Percentiles rank a stretch among this genome's conserved stretches.
Conservation (phyloP, 2,329 filamentous ascomycete species). For the Trichophyton rubrum region DNA sequence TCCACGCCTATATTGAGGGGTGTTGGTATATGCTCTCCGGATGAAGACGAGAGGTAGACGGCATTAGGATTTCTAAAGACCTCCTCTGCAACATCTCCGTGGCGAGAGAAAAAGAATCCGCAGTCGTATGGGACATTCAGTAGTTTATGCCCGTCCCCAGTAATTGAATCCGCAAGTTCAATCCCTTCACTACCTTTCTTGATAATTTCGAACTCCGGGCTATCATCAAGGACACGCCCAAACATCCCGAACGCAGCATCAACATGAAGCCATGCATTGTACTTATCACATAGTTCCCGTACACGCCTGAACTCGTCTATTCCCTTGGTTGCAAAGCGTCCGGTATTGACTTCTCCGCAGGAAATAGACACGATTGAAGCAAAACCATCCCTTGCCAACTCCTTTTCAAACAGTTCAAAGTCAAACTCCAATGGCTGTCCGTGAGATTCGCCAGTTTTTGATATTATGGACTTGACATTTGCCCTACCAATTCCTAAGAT, state of each 20-base stretch:
- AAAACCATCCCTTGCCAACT: constrained; percentile 41
- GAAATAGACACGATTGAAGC: constrained; percentile 72
- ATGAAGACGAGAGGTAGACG: constrained; percentile 52
- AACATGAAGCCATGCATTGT: constrained; percentile 76
- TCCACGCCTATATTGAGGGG: constrained; percentile 80
- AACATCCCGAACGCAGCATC: constrained; percentile 88
- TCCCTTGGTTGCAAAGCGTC: constrained; percentile 56
- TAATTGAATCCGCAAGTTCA: constrained; percentile 75
- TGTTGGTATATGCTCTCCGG: constrained; percentile 48
- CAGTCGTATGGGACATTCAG: constrained; percentile 91
- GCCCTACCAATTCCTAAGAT: constrained; percentile 64
- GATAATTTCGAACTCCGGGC: constrained; percentile 43
- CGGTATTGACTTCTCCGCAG: constrained; percentile 82
- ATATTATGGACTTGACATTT: constrained; percentile 50
- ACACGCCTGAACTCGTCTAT: constrained; percentile 48
- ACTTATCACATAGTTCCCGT: constrained; percentile 56
- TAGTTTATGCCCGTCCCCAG: constrained; percentile 80
- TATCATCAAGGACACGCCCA: constrained; percentile 50
- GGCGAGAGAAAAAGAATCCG: constrained; percentile 72
- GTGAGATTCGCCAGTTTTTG: constrained; percentile 25
- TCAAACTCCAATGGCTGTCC: constrained; percentile 58
- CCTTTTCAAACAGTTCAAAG: constrained; percentile 49
- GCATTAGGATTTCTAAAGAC: constrained; percentile 79
- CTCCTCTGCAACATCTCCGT: constrained; percentile 43
- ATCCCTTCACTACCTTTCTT: constrained; percentile 48